Conservation (phyloP, 371 early-diverging fungal genomes). For the Actinomortierella wolfii region DNA sequence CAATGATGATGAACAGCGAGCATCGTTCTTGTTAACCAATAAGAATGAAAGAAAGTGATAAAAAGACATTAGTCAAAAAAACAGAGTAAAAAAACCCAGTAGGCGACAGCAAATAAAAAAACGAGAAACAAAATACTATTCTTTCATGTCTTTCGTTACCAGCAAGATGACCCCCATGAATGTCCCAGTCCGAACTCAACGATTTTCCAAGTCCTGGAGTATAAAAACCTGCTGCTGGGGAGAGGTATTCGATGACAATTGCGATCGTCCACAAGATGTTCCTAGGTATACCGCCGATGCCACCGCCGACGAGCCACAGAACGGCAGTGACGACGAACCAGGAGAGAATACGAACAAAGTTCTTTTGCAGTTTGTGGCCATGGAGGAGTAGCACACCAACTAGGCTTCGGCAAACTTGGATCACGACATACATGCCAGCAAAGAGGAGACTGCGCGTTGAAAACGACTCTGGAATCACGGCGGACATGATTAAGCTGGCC, state of each 20-base stretch:
- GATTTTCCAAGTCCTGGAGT: conserved; percentile 24
- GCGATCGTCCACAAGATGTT: conserved; percentile 35
- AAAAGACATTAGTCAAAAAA: neutral
- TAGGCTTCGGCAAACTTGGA: conserved; percentile 21
- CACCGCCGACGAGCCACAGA: conserved; percentile 36
- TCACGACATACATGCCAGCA: conserved; percentile 29
- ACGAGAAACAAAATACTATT: neutral
- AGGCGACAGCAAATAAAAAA: neutral
- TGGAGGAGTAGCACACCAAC: conserved; percentile 15
- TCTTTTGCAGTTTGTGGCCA: conserved; percentile 25
- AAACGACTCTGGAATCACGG: conserved; percentile 21
- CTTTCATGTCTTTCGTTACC: conserved; percentile 13
- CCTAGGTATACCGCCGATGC: conserved; percentile 25
- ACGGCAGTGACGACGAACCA: conserved; percentile 18
- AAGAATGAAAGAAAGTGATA: neutral
- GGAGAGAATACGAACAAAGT: conserved; percentile 15
- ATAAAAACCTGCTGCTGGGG: conserved; percentile 21
- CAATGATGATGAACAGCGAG: conserved; percentile 39
- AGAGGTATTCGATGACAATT: conserved; percentile 24
- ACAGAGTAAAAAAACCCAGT: neutral
- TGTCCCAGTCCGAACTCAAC: conserved; percentile 21
- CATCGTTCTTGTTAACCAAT: conserved; percentile 21
- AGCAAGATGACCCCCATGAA: conserved; percentile 38
- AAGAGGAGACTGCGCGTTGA: conserved; percentile 13
- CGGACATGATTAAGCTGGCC: conserved; percentile 24